Evolutionary conservation across 1,139 yeast species (phyloP).

Genomic region (Sugiyamaella sp.): DNA sequence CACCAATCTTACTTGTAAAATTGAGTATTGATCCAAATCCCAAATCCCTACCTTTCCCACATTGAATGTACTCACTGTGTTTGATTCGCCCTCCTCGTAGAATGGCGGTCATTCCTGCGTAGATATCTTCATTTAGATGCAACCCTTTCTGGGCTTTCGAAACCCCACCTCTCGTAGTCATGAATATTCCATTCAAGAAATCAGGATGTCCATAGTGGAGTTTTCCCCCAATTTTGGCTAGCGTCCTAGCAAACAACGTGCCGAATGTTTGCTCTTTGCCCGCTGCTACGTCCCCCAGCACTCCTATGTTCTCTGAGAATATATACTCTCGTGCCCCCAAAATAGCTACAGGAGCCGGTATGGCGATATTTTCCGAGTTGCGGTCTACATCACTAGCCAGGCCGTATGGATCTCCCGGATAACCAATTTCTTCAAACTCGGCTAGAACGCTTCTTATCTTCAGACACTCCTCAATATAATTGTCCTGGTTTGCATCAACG

Average conservation of each 20-base stretch:
- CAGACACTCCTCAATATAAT: constrained; percentile 81
- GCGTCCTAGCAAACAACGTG: constrained; percentile 80
- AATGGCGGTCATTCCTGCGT: constrained; percentile 86
- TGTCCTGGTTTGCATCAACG: constrained; percentile 87
- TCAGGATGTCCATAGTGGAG: constrained; percentile 94
- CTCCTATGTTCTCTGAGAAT: constrained; percentile 83
- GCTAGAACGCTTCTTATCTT: constrained; percentile 76
- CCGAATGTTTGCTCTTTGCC: constrained; percentile 95
- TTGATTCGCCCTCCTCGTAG: constrained; percentile 84
- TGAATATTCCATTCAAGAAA: constrained; percentile 77
- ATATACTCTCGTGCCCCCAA: constrained; percentile 89
- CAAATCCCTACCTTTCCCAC: constrained; percentile 89
- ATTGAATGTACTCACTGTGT: constrained; percentile 85
- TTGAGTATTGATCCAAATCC: constrained; percentile 85
- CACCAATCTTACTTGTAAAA: constrained; percentile 87
- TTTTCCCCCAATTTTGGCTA: constrained; percentile 86
- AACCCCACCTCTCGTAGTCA: constrained; percentile 90
- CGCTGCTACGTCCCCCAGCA: constrained; percentile 89
- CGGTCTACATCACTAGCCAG: neutral
- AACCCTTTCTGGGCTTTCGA: constrained; percentile 88
- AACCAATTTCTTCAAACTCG: constrained; percentile 70
- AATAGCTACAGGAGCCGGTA: constrained; percentile 68
- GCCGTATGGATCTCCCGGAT: constrained; percentile 30
- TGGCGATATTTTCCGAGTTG: constrained; percentile 1
- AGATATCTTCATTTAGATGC: constrained; percentile 86